Percentiles rank a stretch among this genome's conserved stretches.
Conservation (phyloP, 495 filamentous ascomycete species). For the Aspergillus avenaceus region DNA sequence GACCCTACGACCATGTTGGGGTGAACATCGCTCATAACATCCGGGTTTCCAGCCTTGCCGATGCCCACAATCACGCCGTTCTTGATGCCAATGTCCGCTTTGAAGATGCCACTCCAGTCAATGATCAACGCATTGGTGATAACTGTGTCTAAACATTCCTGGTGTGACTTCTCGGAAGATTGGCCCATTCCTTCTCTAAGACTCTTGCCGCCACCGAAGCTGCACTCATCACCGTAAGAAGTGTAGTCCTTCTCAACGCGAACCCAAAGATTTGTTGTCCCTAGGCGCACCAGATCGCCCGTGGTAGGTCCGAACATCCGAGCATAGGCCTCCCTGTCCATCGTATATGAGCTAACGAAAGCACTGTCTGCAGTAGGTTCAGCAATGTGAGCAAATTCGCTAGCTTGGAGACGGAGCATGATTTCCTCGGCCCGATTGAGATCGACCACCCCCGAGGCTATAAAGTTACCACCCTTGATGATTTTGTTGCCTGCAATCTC, state of each 20-base stretch:
- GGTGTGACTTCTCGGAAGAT: conserved; percentile 68
- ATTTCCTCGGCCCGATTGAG: conserved; percentile 58
- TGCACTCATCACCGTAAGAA: conserved; percentile 87
- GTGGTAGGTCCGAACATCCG: conserved; percentile 92
- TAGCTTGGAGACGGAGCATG: conserved; percentile 56
- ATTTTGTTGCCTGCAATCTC: conserved; percentile 80
- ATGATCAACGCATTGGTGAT: conserved; percentile 91
- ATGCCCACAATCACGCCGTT: conserved; percentile 84
- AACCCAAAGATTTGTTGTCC: conserved; percentile 86
- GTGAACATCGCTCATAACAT: conserved; percentile 89
- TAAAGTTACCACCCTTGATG: conserved; percentile 79
- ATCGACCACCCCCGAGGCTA: conserved; percentile 73
- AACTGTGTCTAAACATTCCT: conserved; percentile 75
- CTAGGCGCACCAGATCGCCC: conserved; percentile 78
- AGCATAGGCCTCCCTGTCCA: conserved; percentile 75
- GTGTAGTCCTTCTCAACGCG: conserved; percentile 86
- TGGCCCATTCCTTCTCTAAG: conserved; percentile 96
- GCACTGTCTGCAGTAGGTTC: conserved; percentile 55
- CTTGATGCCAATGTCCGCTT: conserved; percentile 95
- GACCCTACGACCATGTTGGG: conserved; percentile 77
- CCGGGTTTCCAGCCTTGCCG: conserved; percentile 94
- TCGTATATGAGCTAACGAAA: conserved; percentile 55
- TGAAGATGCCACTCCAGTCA: conserved; percentile 91
- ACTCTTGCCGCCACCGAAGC: conserved; percentile 94
- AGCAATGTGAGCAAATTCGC: conserved; percentile 73